Base-by-base conservation (phyloP, 805 yeast genomes). In the Candida namnaoensis region DNA sequence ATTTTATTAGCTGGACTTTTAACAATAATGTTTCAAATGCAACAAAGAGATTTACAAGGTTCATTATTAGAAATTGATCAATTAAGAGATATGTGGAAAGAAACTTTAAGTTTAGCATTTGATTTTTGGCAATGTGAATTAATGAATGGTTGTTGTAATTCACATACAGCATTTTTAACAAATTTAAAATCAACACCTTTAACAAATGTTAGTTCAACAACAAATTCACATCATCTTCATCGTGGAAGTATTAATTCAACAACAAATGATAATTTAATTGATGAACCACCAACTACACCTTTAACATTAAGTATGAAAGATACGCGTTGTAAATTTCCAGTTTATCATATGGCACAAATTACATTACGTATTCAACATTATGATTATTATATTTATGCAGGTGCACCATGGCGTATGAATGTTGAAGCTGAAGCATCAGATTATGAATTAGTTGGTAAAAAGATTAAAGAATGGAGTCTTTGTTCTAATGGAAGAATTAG, bases 401-500 rank as follows among this genome's bases (percentile, higher is more conserved):
- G 96, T 1, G 84, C 88, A 7, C 93, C 93, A 1, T 76, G 82
- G 62, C 73, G 88, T 51, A 80, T 83, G 80, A 83, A 76, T 51
- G 87, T 80, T 32, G 66, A 65, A 34, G 78, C 83, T 10, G 74
- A 76, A 6, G 62, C 64, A 9, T 54, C 63, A 1, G 80, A 76
- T 43, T 71, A 76, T 47, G 68, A 69, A 23, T 62, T 68, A 4
- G 77, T 75, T 11, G 65, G 68, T 34, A 61, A 61, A 12, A 65
- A 80, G 47, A 71, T 83, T 15, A 57, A 64, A 33, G 74, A 68
- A 39, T 76, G 85, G 79, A 65, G 80, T 1, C 51, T 55, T 6
- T 64, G 72, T 9, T 44, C 57, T 12, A 69, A 65, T 46, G 84
- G 81, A 8, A 68, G 71, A 44, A 60, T 75, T 10, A 66, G 79